Base-by-base conservation (phyloP, 1,284 basidiomycete species). In the Fereydounia khargensis region DNA sequence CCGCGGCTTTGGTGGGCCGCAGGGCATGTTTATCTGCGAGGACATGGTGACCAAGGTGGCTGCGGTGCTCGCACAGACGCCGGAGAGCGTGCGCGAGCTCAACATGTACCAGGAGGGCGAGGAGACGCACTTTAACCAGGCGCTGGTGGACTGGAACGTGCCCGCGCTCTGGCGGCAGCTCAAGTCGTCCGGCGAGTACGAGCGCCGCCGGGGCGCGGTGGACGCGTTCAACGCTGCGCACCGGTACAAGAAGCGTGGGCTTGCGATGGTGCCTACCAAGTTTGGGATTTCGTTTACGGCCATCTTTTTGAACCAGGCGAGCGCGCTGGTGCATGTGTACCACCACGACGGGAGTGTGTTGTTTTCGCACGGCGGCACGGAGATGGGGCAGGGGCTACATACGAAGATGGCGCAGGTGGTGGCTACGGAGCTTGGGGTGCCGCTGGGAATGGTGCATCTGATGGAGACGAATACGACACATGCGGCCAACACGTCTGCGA, bases 1-100 rank as follows among this genome's bases (percentile, higher is more conserved):
- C 61, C 58, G 77, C 39, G 74, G 70, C 11, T 77, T 77, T 36
- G 76, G 76, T 17, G 76, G 70, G 20, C 74, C 75, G 22, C 77
- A 78, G 51, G 76, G 76, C 18, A 73, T 77, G 53, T 51, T 73
- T 32, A 65, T 76, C 48, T 61, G 68, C 32, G 74, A 76, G 40
- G 63, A 68, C 39, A 69, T 68, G 52, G 65, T 77, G 32, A 61
- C 46, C 35, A 70, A 69, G 35, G 65, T 75, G 16, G 76, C 77
- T 4, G 58, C 68, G 17, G 54, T 64, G 25, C 62, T 78, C n/a
- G 55, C 65, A 3, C 57, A 70, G 42, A 64, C 57, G 30, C 55
- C 74, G n/a, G 77, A 78, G 47, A 40, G 47, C 43, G 47, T 78
- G 31, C 63, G 73, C 19, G 57, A 70, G 49, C 47, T 68, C 32